Percentiles rank a stretch among this genome's conserved stretches.
phyloP scores from a whole-genome alignment of 805 yeast species.

The Suhomyces pyralidae region DNA sequence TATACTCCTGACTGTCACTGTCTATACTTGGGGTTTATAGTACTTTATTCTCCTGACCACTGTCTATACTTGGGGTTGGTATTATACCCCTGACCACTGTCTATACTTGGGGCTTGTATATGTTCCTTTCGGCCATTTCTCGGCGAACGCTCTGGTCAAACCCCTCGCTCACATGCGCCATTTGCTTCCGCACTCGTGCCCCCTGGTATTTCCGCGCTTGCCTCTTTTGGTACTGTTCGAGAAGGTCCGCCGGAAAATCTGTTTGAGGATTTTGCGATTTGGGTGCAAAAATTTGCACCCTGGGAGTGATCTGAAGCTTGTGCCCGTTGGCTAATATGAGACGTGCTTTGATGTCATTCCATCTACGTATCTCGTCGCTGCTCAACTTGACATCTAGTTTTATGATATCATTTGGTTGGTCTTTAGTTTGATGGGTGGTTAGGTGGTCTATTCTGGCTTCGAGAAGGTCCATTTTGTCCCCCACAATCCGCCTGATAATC shows the following conservation, averaged over 20 bases:
- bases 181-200: conserved; percentile 9
- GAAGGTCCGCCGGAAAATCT: conserved; percentile 3
- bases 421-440: background rate
- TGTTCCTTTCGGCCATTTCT: conserved; percentile 15
- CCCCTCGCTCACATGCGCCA: conserved; percentile 21
- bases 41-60: too few species aligned
- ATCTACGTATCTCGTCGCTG: background rate
- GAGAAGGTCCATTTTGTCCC: conserved; percentile 3
- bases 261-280: background rate
- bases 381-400: background rate
- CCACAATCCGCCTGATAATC: conserved; percentile 6
- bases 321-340: background rate
- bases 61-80: too few species aligned
- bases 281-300: background rate
- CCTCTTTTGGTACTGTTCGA: conserved; percentile 1
- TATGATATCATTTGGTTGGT: background rate
- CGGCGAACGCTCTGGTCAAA: conserved; percentile 16
- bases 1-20: too few species aligned
- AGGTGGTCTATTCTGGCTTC: conserved; percentile 5
- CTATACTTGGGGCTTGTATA: background rate
- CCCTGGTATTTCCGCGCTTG: conserved; percentile 6
- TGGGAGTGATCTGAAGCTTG: background rate
- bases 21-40: too few species aligned
- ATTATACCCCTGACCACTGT: too few species aligned
- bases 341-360: background rate